Evolutionary conservation across 2,329 filamentous ascomycete species (phyloP), one percentile per base, ranked within the genome.

Genomic region (Neocucurbitaria cava): DNA sequence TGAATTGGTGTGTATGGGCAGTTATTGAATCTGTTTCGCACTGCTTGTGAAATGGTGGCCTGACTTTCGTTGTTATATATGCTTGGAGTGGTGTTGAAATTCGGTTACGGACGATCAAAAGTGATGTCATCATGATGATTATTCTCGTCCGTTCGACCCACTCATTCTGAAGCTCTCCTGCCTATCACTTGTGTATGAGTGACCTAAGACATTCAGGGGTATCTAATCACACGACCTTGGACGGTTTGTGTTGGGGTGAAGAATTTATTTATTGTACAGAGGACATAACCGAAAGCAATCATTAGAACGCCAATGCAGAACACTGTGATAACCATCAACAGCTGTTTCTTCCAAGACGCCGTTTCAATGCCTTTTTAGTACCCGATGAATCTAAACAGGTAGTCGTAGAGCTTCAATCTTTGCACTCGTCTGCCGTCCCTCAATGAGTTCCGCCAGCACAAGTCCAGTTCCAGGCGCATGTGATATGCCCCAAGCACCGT

Each of bases 401-500:
- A 75, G 41, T 6, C 74, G 79, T 60, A 90, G 68, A 1, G 76
- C 72, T 46, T 79, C 79, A 15, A 92, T 76, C 76, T 90, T 84
- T 1, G 82, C 87, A 58, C 84, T 88, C 46, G 83, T 75, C 56
- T 76, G 71, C 56, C 80, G 76, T 1, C 85, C 87, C 63, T 85
- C 81, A 38, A 91, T 81, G 82, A 92, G 80, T 76, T 92, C 89
- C 10, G 87, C 83, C 77, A 92, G 77, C 5, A 91, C 85, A 61
- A 84, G 83, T 0, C 90, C 90, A 0, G 89, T 92, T 1, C 89
- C 90, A 26, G 91, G 75, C 15, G 71, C 72, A 49, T 77, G 76
- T 31, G 76, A 77, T 17, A 81, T 76, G 30, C 89, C 90, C 90
- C 90, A 93, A 0, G 89, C 87, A 0, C 89, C 90, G 78, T 93